These are phyloP conservation scores for Barnettozyma vustinii DNA, from an alignment of 805 yeast genomes.

Conservation along the genomic window DNA sequence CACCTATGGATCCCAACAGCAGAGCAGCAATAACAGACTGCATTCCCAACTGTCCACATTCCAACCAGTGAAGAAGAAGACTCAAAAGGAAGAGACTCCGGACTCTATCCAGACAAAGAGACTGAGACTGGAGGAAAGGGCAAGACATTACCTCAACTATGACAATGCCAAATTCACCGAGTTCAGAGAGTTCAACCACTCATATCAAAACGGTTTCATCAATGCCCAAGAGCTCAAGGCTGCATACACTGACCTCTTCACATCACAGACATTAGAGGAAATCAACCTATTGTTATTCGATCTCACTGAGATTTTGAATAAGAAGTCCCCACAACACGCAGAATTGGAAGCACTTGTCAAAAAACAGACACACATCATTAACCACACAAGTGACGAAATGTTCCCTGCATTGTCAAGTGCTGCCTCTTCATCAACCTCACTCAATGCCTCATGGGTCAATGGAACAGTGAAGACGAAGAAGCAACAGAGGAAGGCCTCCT, in stretches of 20 bases:
- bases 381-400: constrained; percentile 28
- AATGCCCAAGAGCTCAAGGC: constrained; percentile 43
- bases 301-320: constrained; percentile 49
- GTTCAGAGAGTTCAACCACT: constrained; percentile 45
- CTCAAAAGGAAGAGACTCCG: constrained; percentile 21
- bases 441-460: constrained; percentile 28
- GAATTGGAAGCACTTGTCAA: constrained; percentile 29
- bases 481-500: neutral
- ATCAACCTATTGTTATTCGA: constrained; percentile 54
- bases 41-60: constrained; percentile 65
- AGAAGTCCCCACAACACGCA: constrained; percentile 38
- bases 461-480: constrained; percentile 16
- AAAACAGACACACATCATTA: constrained; percentile 20
- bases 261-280: constrained; percentile 37
- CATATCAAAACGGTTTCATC: constrained; percentile 41
- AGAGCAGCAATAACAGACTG: constrained; percentile 24
- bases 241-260: constrained; percentile 46
- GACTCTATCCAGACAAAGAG: constrained; percentile 42
- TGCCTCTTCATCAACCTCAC: constrained; percentile 16
- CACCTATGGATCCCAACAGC: constrained; percentile 14
- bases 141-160: constrained; percentile 68
- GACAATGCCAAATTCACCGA: constrained; percentile 38
- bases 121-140: constrained; percentile 74
- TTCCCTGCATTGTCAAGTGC: constrained; percentile 46
- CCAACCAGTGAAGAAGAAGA: constrained; percentile 23